phyloP scores from a whole-genome alignment of 176 grass and related monocot species.

The Tillandsia leiboldiana region DNA sequence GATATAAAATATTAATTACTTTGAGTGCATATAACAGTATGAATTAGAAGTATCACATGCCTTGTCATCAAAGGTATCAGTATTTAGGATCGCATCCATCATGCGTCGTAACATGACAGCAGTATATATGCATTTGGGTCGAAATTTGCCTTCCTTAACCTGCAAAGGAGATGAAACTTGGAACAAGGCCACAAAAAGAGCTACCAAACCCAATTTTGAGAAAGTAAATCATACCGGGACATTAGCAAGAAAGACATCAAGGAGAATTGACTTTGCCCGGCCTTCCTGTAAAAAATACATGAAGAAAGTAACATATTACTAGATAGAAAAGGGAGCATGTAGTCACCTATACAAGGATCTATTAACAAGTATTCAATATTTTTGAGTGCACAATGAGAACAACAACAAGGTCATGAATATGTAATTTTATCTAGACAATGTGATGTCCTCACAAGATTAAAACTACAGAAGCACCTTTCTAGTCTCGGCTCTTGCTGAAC shows the following conservation, averaged over 20 bases:
- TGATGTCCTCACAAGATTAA: not conserved
- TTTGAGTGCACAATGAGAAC: no score
- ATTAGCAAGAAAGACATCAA: conserved; percentile 87
- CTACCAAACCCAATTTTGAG: not conserved
- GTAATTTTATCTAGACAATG: not conserved
- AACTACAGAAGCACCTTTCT: conserved; percentile 43
- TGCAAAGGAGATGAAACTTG: conserved; percentile 20
- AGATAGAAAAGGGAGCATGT: not conserved
- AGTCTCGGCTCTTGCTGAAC: conserved; percentile 31
- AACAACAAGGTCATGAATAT: no score
- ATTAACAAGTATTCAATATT: not conserved
- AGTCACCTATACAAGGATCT: not conserved
- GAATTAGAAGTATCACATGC: conserved; percentile 19
- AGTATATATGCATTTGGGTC: conserved; percentile 78
- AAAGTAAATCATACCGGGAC: conserved; percentile 35
- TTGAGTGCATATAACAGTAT: not conserved
- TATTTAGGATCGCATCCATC: conserved; percentile 80
- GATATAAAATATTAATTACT: not conserved
- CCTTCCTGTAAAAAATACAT: conserved; percentile 44
- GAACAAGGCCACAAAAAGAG: not conserved
- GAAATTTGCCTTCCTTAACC: conserved; percentile 56
- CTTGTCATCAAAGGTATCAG: conserved; percentile 94
- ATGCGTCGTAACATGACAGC: conserved; percentile 90
- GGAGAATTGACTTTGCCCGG: conserved; percentile 54
- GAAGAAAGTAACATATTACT: not conserved